A percentile compares a stretch with the other conserved stretches of the same genome.
phyloP scores from a whole-genome alignment of 441 rosid genomes.

The Bocquillonia castaneifolia region DNA sequence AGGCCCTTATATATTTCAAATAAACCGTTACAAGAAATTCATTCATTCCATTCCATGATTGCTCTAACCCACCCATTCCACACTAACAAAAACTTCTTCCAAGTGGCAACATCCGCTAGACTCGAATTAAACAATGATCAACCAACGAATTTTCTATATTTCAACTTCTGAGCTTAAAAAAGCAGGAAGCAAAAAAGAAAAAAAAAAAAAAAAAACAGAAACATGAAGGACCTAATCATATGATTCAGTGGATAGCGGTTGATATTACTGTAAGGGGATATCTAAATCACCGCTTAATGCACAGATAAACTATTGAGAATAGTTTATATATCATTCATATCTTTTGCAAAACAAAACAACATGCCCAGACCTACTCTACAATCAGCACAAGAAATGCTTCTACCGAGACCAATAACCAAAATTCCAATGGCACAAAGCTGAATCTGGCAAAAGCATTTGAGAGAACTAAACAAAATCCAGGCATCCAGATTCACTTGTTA shows the following conservation, averaged over 20 bases:
- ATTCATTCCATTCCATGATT: no score
- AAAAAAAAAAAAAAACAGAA: not conserved
- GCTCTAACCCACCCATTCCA: no score
- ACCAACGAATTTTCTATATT: not conserved
- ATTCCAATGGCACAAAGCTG: conserved; percentile 9
- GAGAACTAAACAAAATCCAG: conserved; percentile 3
- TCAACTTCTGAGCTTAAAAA: not conserved
- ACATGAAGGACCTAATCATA: conserved; percentile 1
- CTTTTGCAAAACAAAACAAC: conserved; percentile 19
- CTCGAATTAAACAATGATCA: no score
- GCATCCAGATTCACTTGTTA: conserved; percentile 5
- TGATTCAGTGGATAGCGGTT: not conserved
- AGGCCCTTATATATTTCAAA: no score
- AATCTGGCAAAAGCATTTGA: conserved; percentile 12
- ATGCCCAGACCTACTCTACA: conserved; percentile 22
- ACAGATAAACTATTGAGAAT: conserved; percentile 17
- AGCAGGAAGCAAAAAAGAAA: no score
- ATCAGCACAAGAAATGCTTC: conserved; percentile 14
- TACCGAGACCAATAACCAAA: conserved; percentile 9
- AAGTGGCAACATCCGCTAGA: no score
- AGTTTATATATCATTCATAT: conserved; percentile 11
- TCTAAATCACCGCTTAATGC: conserved; percentile 18
- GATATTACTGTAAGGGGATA: not conserved
- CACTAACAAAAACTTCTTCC: no score
- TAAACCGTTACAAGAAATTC: no score